Base-by-base conservation (phyloP, 1,284 basidiomycete genomes). In the Porogramme epimiltina region DNA sequence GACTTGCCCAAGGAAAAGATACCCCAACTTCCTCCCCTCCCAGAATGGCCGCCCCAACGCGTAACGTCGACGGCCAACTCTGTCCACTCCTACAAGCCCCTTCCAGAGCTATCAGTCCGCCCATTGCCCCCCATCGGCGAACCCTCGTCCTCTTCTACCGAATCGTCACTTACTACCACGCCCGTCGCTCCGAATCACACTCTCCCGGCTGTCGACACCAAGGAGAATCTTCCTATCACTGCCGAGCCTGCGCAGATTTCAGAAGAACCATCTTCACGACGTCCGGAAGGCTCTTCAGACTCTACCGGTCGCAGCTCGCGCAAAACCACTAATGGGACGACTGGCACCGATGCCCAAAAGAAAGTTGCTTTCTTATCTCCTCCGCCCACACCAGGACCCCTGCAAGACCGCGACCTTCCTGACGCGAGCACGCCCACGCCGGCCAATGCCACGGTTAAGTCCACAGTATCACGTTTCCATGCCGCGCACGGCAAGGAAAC, bases 351-450 rank as follows among this genome's bases (percentile, higher is more conserved):
- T 58, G 73, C 81, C 25, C 82, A 81, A 63, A 91, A 91, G 76
- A 91, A 91, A 71, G 89, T 92, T 47, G 89, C 89, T 22, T 92
- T 92, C 71, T 78, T 89, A 62, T 90, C 89, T 22, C 89, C 88
- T 37, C 83, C 86, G 39, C 86, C 81, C 25, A 89, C 88, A 0
- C 81, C 81, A 20, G 73, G 69, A 52, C 69, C 73, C 62, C 60
- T 64, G 49, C 58, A 67, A 54, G 60, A 69, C 45, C 69, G 71
- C 43, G 60, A 67, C 48, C 66, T 76, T 52, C 69, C 71, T 55
- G 64, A 67, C 58, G 62, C 72, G 50, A 65, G 72, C 53, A 72
- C 75, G 52, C 73, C 78, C 15, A 65, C 64, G 23, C 56, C 65
- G 34, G 62, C 59, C 26, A 67, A 60, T 56, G 64, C 65, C 38